phyloP scores from a whole-genome alignment of 2,329 filamentous ascomycete species.

The Cladobotryum protrusum region DNA sequence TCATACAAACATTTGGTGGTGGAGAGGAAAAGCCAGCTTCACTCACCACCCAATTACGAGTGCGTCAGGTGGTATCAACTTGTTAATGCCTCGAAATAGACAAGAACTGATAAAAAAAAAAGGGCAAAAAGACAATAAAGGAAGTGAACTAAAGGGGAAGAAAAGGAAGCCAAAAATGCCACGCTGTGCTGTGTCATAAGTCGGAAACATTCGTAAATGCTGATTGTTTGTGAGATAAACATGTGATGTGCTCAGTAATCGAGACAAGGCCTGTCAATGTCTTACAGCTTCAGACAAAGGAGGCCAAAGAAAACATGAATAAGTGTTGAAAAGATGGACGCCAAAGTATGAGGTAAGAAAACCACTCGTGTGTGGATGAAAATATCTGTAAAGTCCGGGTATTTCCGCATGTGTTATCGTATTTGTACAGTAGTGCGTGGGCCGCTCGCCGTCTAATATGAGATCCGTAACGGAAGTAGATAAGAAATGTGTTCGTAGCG shows the following conservation, averaged over 20 bases:
- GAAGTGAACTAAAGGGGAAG: background rate
- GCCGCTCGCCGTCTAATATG: slow-evolving; percentile 1
- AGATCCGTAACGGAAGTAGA: background rate
- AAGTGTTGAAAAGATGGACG: background rate
- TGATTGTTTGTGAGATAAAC: background rate
- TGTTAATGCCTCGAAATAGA: slow-evolving; percentile 4
- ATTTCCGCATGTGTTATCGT: background rate
- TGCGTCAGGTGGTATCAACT: slow-evolving; percentile 5
- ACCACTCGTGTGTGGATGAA: background rate
- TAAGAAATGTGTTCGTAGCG: background rate
- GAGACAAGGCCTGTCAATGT: background rate
- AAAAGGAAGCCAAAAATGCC: background rate
- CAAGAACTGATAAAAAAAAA: slow-evolving; percentile 2
- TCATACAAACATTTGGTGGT: background rate
- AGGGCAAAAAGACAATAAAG: background rate
- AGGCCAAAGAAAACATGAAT: background rate
- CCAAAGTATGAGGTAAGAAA: background rate
- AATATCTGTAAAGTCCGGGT: background rate
- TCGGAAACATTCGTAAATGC: slow-evolving; percentile 3
- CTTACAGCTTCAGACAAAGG: background rate
- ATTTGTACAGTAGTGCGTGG: background rate
- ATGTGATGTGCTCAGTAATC: background rate
- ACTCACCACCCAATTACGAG: background rate
- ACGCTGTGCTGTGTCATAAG: slow-evolving; percentile 10
- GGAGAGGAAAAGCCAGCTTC: background rate